Evolutionary conservation across 495 filamentous ascomycete species (phyloP), one percentile per base, ranked within the genome.

Genomic region (Staphylotrichum tortipilum): DNA sequence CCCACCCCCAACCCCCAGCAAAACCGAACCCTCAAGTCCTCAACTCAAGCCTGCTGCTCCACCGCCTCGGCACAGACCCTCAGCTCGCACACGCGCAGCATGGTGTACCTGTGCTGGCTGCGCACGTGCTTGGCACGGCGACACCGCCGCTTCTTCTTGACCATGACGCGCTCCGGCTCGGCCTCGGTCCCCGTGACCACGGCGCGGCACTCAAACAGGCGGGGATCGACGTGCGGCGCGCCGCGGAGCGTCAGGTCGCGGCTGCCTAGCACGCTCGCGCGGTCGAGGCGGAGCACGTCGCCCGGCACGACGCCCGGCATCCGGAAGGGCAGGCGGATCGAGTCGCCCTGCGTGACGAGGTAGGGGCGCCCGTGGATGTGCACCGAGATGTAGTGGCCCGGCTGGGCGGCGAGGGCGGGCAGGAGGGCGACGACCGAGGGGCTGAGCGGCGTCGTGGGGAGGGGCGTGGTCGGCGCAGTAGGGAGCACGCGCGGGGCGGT

Each of bases 71-170:
- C 23, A 22, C 30, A 19, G 18, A 98, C 71, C 66, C 75, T 81
- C 48, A 98, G 57, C 70, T 95, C 86, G 65, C 81, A 81, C 23
- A 97, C 80, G 67, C 80, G 72, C 73, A 98, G 57, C 1, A 94
- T 70, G n/a, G 94, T 98, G 68, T 81, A 90, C 60, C 75, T 72
- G 60, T 94, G 86, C 77, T 97, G 94, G 71, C 86, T 96, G 66
- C 68, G 78, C 14, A 89, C 82, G 31, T 63, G 74, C 73, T 81
- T 85, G 10, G 80, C 75, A 58, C 81, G 80, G 62, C 94, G 74
- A 61, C 83, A 78, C 72, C 92, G 81, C 68, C 82, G 68, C 81
- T 96, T 96, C 60, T 85, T 97, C 85, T 97, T 97, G 75, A 89
- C 78, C 72, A 86, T 85, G 48, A 87, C 64, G 49, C 88, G 72